phyloP scores from a whole-genome alignment of 2,329 filamentous ascomycete species.

The Penicillium sumatraense region DNA sequence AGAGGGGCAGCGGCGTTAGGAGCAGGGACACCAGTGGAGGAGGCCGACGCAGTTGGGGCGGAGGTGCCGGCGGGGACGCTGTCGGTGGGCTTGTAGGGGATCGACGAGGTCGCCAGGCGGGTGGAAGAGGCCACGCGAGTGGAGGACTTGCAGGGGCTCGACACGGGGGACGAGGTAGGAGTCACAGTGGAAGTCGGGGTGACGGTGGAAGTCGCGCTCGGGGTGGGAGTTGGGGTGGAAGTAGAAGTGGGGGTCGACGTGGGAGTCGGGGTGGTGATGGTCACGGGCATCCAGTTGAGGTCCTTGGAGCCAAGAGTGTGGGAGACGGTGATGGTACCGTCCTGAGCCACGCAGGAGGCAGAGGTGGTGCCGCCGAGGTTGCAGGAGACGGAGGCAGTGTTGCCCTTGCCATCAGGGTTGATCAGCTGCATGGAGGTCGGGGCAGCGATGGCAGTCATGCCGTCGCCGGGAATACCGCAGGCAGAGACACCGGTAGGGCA shows the following conservation, averaged over 20 bases:
- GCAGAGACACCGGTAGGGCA: conserved; percentile 22
- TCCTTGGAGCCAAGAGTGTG: conserved; percentile 20
- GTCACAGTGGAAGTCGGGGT: conserved; percentile 21
- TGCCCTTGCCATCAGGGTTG: conserved; percentile 22
- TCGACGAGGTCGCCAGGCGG: conserved; percentile 11
- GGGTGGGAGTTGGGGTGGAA: conserved; percentile 17
- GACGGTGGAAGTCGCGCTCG: conserved; percentile 17
- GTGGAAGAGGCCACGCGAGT: conserved; percentile 20
- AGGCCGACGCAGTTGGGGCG: conserved; percentile 13
- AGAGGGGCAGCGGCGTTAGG: conserved; percentile 29
- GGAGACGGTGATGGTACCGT: conserved; percentile 22
- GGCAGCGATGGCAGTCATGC: conserved; percentile 27
- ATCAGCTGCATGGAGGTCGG: conserved; percentile 24
- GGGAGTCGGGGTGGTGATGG: conserved; percentile 26
- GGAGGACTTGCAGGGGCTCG: conserved; percentile 21
- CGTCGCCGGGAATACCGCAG: conserved; percentile 25
- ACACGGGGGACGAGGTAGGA: conserved; percentile 14
- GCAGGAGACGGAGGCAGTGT: conserved; percentile 29
- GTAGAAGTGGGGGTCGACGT: conserved; percentile 24
- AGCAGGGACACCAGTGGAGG: conserved; percentile 15
- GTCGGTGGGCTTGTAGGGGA: conserved; percentile 13
- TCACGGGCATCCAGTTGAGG: conserved; percentile 33
- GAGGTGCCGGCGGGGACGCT: conserved; percentile 16
- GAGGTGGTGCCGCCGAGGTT: conserved; percentile 29
- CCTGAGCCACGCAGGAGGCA: conserved; percentile 27